phyloP scores from a whole-genome alignment of 441 rosid species.

The Gossypium schwendimanii region DNA sequence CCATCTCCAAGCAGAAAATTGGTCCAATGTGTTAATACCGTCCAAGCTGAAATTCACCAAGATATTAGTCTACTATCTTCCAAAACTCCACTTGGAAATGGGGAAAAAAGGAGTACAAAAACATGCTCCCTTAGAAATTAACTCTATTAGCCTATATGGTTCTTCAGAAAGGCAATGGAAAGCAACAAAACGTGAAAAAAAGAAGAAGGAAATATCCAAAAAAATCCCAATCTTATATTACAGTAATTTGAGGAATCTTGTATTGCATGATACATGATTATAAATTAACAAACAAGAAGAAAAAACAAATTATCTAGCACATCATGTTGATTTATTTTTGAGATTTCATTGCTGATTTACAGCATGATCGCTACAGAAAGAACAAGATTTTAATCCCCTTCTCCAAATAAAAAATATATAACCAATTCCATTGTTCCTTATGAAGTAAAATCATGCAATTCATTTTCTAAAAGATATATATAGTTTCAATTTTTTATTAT shows the following conservation, averaged over 20 bases:
- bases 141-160: not conserved
- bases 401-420: not conserved
- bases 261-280: not conserved
- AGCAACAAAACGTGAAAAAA: not conserved
- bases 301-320: not conserved
- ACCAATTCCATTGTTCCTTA: not conserved
- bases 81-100: not conserved
- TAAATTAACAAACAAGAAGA: not conserved
- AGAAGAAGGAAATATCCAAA: not conserved
- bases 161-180: not conserved
- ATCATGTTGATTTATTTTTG: not conserved
- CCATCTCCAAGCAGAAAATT: constrained; percentile 28
- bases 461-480: too few species aligned
- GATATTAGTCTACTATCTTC: not conserved
- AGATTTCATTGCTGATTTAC: not conserved
- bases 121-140: not conserved
- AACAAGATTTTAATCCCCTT: not conserved
- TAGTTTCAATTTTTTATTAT: not conserved
- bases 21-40: not conserved
- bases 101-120: not conserved
- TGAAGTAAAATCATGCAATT: not conserved
- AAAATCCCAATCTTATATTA: not conserved
- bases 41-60: constrained; percentile 4
- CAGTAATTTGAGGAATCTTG: not conserved
- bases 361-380: not conserved